A percentile compares a stretch with the other conserved stretches of the same genome.
phyloP scores from a whole-genome alignment of 179 eudicot genomes.

The Patellifolia procumbens region DNA sequence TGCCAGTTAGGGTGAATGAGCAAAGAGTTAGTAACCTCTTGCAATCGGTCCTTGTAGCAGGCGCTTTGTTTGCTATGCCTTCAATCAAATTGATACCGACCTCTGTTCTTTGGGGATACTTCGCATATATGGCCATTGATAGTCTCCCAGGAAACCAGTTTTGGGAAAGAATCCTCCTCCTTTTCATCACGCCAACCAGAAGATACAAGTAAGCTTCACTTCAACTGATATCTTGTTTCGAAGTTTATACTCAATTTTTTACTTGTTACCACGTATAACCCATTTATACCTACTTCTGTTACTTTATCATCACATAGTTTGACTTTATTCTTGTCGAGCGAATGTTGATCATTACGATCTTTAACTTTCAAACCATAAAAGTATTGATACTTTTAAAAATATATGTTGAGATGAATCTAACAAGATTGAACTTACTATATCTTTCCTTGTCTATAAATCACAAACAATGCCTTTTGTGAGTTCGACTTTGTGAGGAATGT shows the following conservation, averaged over 20 bases:
- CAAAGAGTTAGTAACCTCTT: constrained; percentile 76
- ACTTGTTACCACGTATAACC: too few species aligned
- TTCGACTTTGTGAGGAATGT: too few species aligned
- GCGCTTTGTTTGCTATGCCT: constrained; percentile 65
- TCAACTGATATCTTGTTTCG: background rate
- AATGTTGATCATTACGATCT: too few species aligned
- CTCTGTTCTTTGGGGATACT: constrained; percentile 87
- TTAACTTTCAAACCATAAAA: too few species aligned
- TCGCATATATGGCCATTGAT: constrained; percentile 83
- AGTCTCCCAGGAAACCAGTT: constrained; percentile 86
- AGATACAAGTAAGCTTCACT: constrained; percentile 60
- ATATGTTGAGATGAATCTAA: too few species aligned
- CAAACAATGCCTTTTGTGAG: too few species aligned
- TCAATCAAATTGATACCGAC: constrained; percentile 67
- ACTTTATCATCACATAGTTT: too few species aligned
- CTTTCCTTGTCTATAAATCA: too few species aligned
- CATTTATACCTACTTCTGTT: too few species aligned
- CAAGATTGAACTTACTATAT: too few species aligned
- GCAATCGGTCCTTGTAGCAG: constrained; percentile 65
- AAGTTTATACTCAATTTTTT: background rate
- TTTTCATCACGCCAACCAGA: constrained; percentile 57
- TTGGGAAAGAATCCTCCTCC: constrained; percentile 68
- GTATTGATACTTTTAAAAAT: too few species aligned
- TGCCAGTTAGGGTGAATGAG: constrained; percentile 78
- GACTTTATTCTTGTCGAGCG: too few species aligned